phyloP scores from a whole-genome alignment of 495 filamentous ascomycete genomes.

The Chaetomium fimeti region DNA sequence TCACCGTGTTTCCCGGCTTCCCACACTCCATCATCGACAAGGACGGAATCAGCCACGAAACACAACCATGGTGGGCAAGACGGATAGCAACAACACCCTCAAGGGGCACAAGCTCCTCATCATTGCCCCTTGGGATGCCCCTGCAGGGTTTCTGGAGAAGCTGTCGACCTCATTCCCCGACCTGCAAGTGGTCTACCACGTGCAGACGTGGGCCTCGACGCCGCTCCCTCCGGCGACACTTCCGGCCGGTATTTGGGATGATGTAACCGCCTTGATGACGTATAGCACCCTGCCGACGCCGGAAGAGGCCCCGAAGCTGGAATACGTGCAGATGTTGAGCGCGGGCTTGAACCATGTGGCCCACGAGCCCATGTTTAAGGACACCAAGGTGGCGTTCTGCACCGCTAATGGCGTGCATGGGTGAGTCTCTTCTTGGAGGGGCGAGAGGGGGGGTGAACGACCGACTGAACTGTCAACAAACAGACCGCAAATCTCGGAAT shows the following conservation, averaged over 20 bases:
- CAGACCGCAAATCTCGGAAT: constrained; percentile 77
- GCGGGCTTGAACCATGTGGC: constrained; percentile 72
- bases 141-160: constrained; percentile 40
- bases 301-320: constrained; percentile 55
- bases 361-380: constrained; percentile 60
- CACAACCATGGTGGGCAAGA: not conserved
- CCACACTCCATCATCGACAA: no score
- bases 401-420: constrained; percentile 77
- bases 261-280: constrained; percentile 65
- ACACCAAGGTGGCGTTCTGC: constrained; percentile 62
- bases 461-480: no score
- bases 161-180: constrained; percentile 53
- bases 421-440: constrained; percentile 22
- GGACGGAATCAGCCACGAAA: no score
- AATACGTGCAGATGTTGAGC: constrained; percentile 70
- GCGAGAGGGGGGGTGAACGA: not conserved
- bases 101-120: constrained; percentile 48
- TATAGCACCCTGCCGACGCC: constrained; percentile 50
- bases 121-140: constrained; percentile 46
- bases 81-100: constrained; percentile 38
- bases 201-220: constrained; percentile 16
- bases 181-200: constrained; percentile 44
- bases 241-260: constrained; percentile 50
- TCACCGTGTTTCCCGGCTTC: no score
- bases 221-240: not conserved